Evolutionary conservation across 176 grass and related monocot species (phyloP).

Genomic region (Musa schizocarpa): DNA sequence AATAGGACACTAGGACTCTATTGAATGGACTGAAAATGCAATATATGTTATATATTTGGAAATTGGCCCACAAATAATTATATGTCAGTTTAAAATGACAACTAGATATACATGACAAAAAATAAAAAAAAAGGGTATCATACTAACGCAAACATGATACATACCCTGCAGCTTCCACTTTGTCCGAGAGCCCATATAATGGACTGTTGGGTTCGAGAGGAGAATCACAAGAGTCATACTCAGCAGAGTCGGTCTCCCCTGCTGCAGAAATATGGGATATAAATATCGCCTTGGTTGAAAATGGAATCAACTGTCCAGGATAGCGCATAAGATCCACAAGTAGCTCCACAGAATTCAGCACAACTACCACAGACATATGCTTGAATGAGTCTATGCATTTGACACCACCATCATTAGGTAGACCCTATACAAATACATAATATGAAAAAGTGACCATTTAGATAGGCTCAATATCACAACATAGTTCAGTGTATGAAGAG

Average conservation of each 20-base stretch:
- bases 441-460: not conserved
- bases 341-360: slow-evolving; percentile 58
- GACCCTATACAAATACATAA: slow-evolving; percentile 44
- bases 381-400: slow-evolving; percentile 74
- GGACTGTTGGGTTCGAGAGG: slow-evolving; percentile 96
- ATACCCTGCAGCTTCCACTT: slow-evolving; percentile 41
- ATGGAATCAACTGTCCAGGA: slow-evolving; percentile 90
- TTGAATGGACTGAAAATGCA: not conserved
- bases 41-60: not conserved
- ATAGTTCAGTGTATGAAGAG: slow-evolving; percentile 7
- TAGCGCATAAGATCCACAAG: slow-evolving; percentile 94
- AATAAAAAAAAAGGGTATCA: not conserved
- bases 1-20: not conserved
- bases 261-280: slow-evolving; percentile 77
- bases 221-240: slow-evolving; percentile 98
- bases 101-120: slow-evolving; percentile 4
- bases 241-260: slow-evolving; percentile 82
- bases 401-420: slow-evolving; percentile 68
- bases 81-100: not conserved
- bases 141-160: slow-evolving; percentile 7
- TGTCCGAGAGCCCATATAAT: slow-evolving; percentile 37
- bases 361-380: slow-evolving; percentile 79
- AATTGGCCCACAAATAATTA: not conserved
- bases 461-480: not conserved
- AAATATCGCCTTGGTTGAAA: slow-evolving; percentile 71